A percentile compares a stretch with the other conserved stretches of the same genome.
Evolutionary conservation across 2,329 filamentous ascomycete genomes (phyloP).

Genomic region (Tolypocladium pustulatum): DNA sequence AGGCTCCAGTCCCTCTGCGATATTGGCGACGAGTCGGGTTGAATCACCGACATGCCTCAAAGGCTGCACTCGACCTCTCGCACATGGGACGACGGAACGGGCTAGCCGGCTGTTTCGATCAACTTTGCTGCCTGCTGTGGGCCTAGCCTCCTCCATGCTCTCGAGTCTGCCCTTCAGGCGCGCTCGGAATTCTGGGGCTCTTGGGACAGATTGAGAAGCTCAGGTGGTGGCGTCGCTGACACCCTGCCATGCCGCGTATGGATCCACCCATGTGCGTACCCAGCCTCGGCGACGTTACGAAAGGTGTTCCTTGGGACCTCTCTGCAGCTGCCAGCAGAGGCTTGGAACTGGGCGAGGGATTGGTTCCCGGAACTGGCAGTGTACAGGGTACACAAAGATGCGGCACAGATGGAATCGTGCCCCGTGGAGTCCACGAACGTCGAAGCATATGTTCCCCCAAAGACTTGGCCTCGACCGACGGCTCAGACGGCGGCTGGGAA

Average conservation of each 20-base stretch:
- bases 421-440: neutral
- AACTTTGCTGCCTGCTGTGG: neutral
- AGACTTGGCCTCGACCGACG: neutral
- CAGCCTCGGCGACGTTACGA: neutral
- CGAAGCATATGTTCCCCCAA: neutral
- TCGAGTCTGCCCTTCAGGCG: neutral
- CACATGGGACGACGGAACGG: neutral
- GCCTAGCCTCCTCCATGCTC: neutral
- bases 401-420: neutral
- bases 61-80: neutral
- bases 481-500: neutral
- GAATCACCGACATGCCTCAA: neutral
- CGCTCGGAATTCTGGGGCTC: neutral
- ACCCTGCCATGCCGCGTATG: neutral
- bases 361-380: neutral
- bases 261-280: neutral
- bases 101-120: neutral
- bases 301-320: neutral
- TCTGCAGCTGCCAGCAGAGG: neutral
- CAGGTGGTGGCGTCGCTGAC: neutral
- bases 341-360: neutral
- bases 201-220: neutral
- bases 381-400: neutral
- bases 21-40: neutral
- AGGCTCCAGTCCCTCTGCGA: neutral